Percentiles rank a stretch among this genome's conserved stretches.
phyloP scores from a whole-genome alignment of 2,329 filamentous ascomycete species.

The Colletotrichum scovillei region DNA sequence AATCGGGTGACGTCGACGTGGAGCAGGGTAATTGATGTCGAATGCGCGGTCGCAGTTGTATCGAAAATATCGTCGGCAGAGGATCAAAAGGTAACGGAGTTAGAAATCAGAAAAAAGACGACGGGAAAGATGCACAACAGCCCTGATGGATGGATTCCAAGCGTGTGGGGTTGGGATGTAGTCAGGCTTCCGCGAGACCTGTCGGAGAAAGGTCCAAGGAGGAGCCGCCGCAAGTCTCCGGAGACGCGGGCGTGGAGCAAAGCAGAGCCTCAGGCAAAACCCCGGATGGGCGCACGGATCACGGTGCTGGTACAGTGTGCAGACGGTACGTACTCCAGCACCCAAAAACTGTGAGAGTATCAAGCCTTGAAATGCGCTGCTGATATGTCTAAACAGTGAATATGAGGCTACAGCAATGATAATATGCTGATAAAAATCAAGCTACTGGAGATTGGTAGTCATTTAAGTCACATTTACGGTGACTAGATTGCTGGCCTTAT shows the following conservation, averaged over 20 bases:
- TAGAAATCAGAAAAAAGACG: background rate
- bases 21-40: slow-evolving; percentile 3
- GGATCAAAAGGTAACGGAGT: background rate
- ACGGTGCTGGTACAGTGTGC: background rate
- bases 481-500: no score
- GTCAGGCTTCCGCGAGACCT: slow-evolving; percentile 30
- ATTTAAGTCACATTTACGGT: no score
- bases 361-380: background rate
- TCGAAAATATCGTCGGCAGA: background rate
- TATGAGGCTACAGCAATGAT: no score
- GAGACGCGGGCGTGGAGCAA: slow-evolving; percentile 26
- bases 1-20: slow-evolving; percentile 34
- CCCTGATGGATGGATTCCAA: slow-evolving; percentile 24
- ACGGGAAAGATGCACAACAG: slow-evolving; percentile 23
- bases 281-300: background rate
- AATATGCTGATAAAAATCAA: no score
- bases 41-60: background rate
- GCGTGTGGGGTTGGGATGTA: slow-evolving; percentile 36
- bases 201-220: slow-evolving; percentile 25
- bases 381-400: no score
- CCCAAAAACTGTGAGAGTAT: background rate
- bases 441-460: no score
- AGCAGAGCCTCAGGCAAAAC: slow-evolving; percentile 34
- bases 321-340: background rate
- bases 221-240: slow-evolving; percentile 32